These are phyloP conservation scores for Dittrichia graveolens DNA, from an alignment of 129 eudicot species.

Conservation along the genomic window DNA sequence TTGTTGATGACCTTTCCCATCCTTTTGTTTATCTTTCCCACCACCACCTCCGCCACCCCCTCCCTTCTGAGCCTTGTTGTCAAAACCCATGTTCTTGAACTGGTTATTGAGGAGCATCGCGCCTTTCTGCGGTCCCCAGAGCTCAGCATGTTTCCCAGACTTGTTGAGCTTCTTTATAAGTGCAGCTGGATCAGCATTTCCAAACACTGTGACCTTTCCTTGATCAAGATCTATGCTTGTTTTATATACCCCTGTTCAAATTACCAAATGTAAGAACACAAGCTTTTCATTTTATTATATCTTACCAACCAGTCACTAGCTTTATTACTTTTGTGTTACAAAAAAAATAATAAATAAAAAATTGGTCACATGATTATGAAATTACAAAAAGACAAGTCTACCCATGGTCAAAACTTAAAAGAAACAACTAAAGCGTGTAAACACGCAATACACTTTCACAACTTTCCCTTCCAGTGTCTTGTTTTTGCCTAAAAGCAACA, in stretches of 20 bases:
- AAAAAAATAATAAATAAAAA: neutral
- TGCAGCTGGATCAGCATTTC: constrained; percentile 70
- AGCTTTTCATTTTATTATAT: neutral
- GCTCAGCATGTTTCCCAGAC: constrained; percentile 79
- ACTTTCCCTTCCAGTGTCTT: constrained; percentile 27
- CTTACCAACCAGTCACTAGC: neutral
- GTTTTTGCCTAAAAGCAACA: constrained; percentile 43
- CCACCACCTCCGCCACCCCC: constrained; percentile 28
- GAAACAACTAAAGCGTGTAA: constrained; percentile 36
- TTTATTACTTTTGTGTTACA: neutral
- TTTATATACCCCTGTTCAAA: constrained; percentile 60
- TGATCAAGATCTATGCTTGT: constrained; percentile 67
- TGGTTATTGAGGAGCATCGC: constrained; percentile 42
- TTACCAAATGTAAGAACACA: neutral
- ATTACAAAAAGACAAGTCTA: neutral
- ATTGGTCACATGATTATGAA: neutral
- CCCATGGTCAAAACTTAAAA: constrained; percentile 22
- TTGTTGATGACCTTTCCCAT: constrained; percentile 47
- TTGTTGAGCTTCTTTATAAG: constrained; percentile 75
- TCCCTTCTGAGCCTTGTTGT: constrained; percentile 51
- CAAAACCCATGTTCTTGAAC: constrained; percentile 67
- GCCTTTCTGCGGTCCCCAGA: constrained; percentile 71
- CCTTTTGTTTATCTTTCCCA: constrained; percentile 56
- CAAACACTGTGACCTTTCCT: constrained; percentile 81
- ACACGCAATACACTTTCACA: constrained; percentile 40